Percentiles rank a stretch among this genome's conserved stretches.
These are phyloP conservation scores for Limnomonas spitsbergensis DNA, from an alignment of 139 green algal genomes.

Conservation along the genomic window DNA sequence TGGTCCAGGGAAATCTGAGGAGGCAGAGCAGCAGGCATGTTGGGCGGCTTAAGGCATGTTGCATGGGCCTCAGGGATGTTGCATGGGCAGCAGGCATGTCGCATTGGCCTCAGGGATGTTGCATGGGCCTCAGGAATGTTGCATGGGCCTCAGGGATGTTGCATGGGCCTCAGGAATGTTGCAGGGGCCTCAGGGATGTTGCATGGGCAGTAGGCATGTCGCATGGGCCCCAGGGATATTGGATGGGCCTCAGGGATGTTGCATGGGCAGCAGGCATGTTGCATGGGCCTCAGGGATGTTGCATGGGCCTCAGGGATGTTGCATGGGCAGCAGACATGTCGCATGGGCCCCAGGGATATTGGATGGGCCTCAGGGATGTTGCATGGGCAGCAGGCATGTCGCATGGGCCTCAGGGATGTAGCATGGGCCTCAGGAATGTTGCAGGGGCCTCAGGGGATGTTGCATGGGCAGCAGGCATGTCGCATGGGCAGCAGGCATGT, in stretches of 20 bases:
- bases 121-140: no score
- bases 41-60: background rate
- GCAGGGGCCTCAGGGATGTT: background rate
- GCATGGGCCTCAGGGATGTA: background rate
- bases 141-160: background rate
- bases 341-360: no score
- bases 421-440: background rate
- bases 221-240: no score
- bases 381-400: background rate
- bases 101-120: no score
- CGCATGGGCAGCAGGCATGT: no score
- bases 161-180: background rate
- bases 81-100: background rate
- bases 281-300: background rate
- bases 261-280: background rate
- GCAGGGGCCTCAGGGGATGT: background rate
- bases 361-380: no score
- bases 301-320: background rate
- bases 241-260: no score
- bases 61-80: background rate
- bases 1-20: background rate
- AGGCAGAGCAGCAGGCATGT: background rate
- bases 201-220: background rate
- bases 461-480: no score
- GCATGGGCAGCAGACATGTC: background rate